These are phyloP conservation scores for Viola odorata DNA, from an alignment of 345 rosid species.

Conservation along the genomic window DNA sequence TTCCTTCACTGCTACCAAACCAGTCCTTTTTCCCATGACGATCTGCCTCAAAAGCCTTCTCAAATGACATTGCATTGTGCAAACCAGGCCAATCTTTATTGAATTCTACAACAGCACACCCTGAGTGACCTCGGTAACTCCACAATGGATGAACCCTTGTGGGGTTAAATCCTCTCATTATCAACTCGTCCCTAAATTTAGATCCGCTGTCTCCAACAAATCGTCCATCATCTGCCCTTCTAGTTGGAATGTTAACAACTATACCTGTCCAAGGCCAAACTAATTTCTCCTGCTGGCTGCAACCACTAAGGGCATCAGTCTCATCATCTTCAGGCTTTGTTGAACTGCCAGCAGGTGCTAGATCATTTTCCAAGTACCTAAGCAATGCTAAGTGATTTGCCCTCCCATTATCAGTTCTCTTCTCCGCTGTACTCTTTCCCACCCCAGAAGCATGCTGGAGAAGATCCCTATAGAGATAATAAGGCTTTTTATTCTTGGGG, in stretches of 20 bases:
- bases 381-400: slow-evolving; percentile 79
- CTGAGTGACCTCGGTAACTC: slow-evolving; percentile 86
- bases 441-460: slow-evolving; percentile 98
- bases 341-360: slow-evolving; percentile 8
- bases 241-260: slow-evolving; percentile 77
- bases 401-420: slow-evolving; percentile 64
- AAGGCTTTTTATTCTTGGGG: slow-evolving; percentile 58
- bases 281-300: slow-evolving; percentile 60
- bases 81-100: slow-evolving; percentile 88
- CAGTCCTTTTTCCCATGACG: slow-evolving; percentile 75
- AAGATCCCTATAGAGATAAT: slow-evolving; percentile 59
- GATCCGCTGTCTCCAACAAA: slow-evolving; percentile 82
- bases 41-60: slow-evolving; percentile 77
- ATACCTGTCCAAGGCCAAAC: slow-evolving; percentile 88
- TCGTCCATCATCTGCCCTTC: slow-evolving; percentile 50
- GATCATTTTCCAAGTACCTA: slow-evolving; percentile 62
- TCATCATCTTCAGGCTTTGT: slow-evolving; percentile 19
- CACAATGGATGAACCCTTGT: slow-evolving; percentile 77
- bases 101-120: slow-evolving; percentile 78
- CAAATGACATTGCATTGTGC: slow-evolving; percentile 82
- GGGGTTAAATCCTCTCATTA: slow-evolving; percentile 73
- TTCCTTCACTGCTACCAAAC: slow-evolving; percentile 32
- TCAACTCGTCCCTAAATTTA: slow-evolving; percentile 70
- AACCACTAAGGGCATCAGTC: slow-evolving; percentile 27
- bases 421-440: slow-evolving; percentile 65